Percentiles rank a stretch among this genome's conserved stretches.
These are phyloP conservation scores for Aureobasidium lini DNA, from an alignment of 2,329 filamentous ascomycete species.

Conservation along the genomic window DNA sequence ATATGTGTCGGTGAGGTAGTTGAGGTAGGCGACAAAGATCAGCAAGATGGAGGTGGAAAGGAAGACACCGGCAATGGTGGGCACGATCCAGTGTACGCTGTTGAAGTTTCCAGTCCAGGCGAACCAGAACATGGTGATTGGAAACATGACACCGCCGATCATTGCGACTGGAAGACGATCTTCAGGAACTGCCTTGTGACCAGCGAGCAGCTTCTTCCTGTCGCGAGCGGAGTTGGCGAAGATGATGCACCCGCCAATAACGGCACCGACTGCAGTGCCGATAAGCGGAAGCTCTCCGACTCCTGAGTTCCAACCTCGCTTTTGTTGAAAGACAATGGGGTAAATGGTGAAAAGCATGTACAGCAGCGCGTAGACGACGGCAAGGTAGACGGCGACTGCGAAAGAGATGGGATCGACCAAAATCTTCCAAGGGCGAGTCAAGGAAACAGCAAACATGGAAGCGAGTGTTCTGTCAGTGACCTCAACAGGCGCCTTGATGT, in stretches of 20 bases:
- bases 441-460: slow-evolving; percentile 44
- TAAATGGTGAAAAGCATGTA: slow-evolving; percentile 56
- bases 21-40: slow-evolving; percentile 47
- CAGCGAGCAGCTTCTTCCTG: slow-evolving; percentile 32
- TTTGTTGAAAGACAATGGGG: slow-evolving; percentile 47
- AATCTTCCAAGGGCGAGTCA: slow-evolving; percentile 48
- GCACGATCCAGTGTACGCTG: slow-evolving; percentile 40
- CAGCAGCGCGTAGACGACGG: slow-evolving; percentile 45
- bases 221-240: slow-evolving; percentile 34
- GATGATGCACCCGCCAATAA: slow-evolving; percentile 38
- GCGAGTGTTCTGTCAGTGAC: slow-evolving; percentile 36
- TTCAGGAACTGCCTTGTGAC: slow-evolving; percentile 35
- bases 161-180: slow-evolving; percentile 30
- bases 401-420: slow-evolving; percentile 49
- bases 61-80: slow-evolving; percentile 38
- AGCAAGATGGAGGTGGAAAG: slow-evolving; percentile 35
- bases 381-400: slow-evolving; percentile 46
- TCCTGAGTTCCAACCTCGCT: slow-evolving; percentile 47
- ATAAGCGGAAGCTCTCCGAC: slow-evolving; percentile 46
- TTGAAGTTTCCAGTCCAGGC: slow-evolving; percentile 34
- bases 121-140: slow-evolving; percentile 30
- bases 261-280: slow-evolving; percentile 43
- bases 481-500: slow-evolving; percentile 45
- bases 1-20: slow-evolving; percentile 49
- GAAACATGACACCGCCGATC: slow-evolving; percentile 28